Evolutionary conservation across 805 yeast genomes (phyloP).

Genomic region (Kuraishia capsulata): DNA sequence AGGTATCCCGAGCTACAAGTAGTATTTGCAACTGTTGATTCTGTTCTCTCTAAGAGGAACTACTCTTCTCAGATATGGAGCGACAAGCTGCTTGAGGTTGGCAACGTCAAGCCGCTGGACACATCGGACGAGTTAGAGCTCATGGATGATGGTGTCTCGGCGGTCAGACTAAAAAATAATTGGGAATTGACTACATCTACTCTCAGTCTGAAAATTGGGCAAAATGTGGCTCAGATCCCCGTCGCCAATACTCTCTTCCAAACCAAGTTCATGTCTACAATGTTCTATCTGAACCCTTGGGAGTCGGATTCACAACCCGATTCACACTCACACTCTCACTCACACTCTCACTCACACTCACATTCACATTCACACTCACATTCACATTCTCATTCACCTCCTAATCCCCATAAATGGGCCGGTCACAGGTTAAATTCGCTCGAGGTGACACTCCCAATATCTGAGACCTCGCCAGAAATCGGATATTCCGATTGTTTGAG

Average conservation of each 20-base stretch:
- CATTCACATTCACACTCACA: too few species aligned
- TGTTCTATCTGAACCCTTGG: constrained; percentile 1
- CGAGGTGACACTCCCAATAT: background rate
- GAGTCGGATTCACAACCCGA: background rate
- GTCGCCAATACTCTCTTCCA: constrained; percentile 7
- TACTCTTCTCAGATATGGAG: constrained; percentile 20
- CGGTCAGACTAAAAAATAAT: background rate
- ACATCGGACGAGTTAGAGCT: background rate
- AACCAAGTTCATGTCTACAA: background rate
- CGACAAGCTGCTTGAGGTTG: constrained; percentile 1
- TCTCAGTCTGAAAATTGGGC: background rate
- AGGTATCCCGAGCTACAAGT: constrained; percentile 9
- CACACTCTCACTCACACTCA: too few species aligned
- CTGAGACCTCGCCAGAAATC: background rate
- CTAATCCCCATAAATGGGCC: too few species aligned
- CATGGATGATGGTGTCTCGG: background rate
- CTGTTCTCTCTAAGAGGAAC: constrained; percentile 13
- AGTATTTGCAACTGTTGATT: constrained; percentile 17
- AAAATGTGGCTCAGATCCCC: background rate
- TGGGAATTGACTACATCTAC: background rate
- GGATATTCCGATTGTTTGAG: background rate
- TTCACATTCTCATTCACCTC: too few species aligned
- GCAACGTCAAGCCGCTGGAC: background rate
- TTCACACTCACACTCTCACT: too few species aligned
- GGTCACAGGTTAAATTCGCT: background rate